Evolutionary conservation across 2,329 filamentous ascomycete species (phyloP), one percentile per base, ranked within the genome.

Genomic region (Trichothecium sympodiale): DNA sequence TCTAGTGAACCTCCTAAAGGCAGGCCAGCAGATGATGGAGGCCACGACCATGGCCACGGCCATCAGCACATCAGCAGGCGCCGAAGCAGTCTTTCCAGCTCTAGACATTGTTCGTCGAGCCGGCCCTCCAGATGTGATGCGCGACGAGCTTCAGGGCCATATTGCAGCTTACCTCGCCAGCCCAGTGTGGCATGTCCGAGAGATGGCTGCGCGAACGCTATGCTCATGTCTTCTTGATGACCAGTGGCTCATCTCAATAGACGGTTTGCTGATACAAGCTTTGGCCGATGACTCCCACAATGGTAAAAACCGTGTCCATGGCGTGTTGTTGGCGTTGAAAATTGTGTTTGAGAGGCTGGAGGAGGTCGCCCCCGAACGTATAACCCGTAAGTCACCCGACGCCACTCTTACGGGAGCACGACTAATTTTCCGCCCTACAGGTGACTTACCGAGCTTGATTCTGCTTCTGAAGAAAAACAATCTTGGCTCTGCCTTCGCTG

Each of bases 41-140:
- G 59, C 53, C 3, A 51, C 51, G 20, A 47, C 54, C 6, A 41
- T 47, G 23, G 52, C 25, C 26, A 26, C 38, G 8, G 10, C 35
- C 3, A 29, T 16, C 14, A 37, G 29, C 18, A 17, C 52, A 16
- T 50, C 54, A 3, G 54, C 57, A 6, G 59, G 69, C 2, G 71
- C 75, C 5, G 82, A 88, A 55, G 80, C 79, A 1, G 81, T 89
- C 3, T 89, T 91, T 48, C 84, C 85, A 0, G 83, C 82, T 1
- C 61, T 93, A n/a, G 83, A 89, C 46, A 82, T 93, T 26, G 69
- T 91, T 34, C 75, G 83, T 33, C 72, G 83, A 35, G 79, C 80
- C 9, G 74, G 76, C 0, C 76, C 83, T 1, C 82, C 83, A 0
- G 65, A 71, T 17, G 52, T 65, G 3, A 57, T 73, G 39, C 62